Percentiles rank a stretch among this genome's conserved stretches.
phyloP scores from a whole-genome alignment of 192 early-diverging fungal genomes.

The Piromyces sp. region DNA sequence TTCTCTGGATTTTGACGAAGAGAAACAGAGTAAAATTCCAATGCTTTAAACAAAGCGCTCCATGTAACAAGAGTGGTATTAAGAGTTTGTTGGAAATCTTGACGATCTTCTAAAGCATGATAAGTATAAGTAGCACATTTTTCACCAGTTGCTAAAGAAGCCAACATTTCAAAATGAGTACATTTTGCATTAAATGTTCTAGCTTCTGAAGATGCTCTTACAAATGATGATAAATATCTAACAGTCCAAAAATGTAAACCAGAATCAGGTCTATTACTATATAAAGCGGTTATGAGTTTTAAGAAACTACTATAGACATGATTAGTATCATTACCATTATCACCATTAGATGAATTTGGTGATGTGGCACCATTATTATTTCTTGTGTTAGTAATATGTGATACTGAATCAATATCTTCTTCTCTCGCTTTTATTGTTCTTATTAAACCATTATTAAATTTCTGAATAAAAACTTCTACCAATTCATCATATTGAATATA shows the following conservation, averaged over 20 bases:
- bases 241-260: slow-evolving; percentile 54
- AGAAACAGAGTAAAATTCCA: slow-evolving; percentile 43
- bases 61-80: slow-evolving; percentile 28
- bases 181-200: slow-evolving; percentile 7
- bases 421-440: neutral
- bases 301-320: slow-evolving; percentile 57
- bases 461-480: neutral
- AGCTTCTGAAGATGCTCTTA: slow-evolving; percentile 24
- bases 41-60: slow-evolving; percentile 55
- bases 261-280: slow-evolving; percentile 53
- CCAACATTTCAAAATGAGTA: slow-evolving; percentile 65
- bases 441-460: neutral
- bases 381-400: slow-evolving; percentile 33
- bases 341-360: slow-evolving; percentile 2
- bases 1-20: slow-evolving; percentile 20
- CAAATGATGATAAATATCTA: slow-evolving; percentile 20
- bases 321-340: slow-evolving; percentile 9
- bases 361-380: slow-evolving; percentile 8
- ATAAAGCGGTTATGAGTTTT: slow-evolving; percentile 50
- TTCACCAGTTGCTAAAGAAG: slow-evolving; percentile 60
- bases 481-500: neutral
- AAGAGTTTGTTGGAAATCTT: slow-evolving; percentile 5
- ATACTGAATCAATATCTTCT: slow-evolving; percentile 32
- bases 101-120: slow-evolving; percentile 19
- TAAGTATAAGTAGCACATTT: slow-evolving; percentile 42